Conservation (phyloP, 257 asterid genomes). For the Buddleja alternifolia region DNA sequence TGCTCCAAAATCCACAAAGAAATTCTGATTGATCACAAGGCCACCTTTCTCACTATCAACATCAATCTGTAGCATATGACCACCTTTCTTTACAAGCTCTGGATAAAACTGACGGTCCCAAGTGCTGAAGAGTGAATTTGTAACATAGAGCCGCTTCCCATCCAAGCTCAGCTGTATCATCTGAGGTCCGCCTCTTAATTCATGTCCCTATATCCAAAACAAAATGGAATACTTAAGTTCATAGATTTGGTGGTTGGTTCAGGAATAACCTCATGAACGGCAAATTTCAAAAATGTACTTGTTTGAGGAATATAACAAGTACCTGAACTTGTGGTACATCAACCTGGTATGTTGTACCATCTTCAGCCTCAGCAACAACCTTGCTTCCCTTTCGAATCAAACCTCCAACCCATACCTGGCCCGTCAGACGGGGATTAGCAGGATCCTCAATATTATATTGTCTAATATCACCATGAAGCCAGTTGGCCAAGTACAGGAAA, state of each 20-base stretch:
- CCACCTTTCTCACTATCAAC: constrained; percentile 84
- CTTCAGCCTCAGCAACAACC: constrained; percentile 76
- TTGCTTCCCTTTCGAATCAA: constrained; percentile 59
- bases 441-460: constrained; percentile 91
- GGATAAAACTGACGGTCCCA: constrained; percentile 97
- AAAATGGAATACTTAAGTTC: background rate
- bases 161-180: constrained; percentile 98
- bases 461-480: constrained; percentile 97
- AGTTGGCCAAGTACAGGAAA: constrained; percentile 70
- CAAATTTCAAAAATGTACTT: background rate
- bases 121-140: constrained; percentile 87
- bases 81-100: constrained; percentile 73
- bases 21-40: constrained; percentile 62
- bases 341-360: constrained; percentile 72
- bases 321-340: constrained; percentile 86
- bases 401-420: constrained; percentile 91
- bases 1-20: constrained; percentile 82
- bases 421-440: constrained; percentile 59
- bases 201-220: constrained; percentile 52
- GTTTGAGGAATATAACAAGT: background rate
- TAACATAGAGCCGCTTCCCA: constrained; percentile 81
- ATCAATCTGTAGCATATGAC: constrained; percentile 81
- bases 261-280: background rate
- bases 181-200: constrained; percentile 92
- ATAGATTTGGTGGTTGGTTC: background rate